A percentile compares a stretch with the other conserved stretches of the same genome.
Conservation (phyloP, 2,329 filamentous ascomycete genomes). For the Trichoderma guizhouense region DNA sequence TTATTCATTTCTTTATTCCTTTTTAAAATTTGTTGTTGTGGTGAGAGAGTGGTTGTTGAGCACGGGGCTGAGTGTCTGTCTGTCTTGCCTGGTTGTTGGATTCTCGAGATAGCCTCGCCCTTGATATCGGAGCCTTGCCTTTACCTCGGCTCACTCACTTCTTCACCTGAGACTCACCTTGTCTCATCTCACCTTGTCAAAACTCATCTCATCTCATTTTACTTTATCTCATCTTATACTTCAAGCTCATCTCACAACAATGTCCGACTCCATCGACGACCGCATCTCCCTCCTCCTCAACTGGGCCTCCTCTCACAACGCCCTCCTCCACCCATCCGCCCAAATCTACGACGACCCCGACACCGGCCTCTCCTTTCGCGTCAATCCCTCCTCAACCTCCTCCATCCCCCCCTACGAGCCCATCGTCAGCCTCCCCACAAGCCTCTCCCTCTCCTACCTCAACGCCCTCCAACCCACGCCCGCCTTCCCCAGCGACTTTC, state of each 20-base stretch:
- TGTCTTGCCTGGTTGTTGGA: background rate
- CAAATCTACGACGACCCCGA: slow-evolving; percentile 50
- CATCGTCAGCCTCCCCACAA: slow-evolving; percentile 52
- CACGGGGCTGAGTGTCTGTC: background rate
- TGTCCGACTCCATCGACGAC: slow-evolving; percentile 15
- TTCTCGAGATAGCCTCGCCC: background rate
- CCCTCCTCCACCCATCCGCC: slow-evolving; percentile 47
- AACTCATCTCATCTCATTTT: background rate
- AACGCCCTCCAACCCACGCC: slow-evolving; percentile 41
- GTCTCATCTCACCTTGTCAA: background rate
- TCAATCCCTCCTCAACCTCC: slow-evolving; percentile 33
- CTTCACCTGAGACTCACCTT: background rate
- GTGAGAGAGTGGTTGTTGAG: background rate
- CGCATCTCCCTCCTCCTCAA: slow-evolving; percentile 37
- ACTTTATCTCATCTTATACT: background rate
- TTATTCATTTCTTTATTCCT: background rate
- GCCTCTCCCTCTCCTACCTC: slow-evolving; percentile 56
- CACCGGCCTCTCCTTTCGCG: slow-evolving; percentile 55
- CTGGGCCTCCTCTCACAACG: slow-evolving; percentile 49
- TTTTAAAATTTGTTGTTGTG: background rate
- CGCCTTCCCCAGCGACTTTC: slow-evolving; percentile 48
- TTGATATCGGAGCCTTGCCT: background rate
- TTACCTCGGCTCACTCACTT: background rate
- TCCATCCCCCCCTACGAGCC: slow-evolving; percentile 37
- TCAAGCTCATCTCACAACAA: background rate